These are phyloP conservation scores for Solanum hybrid DNA, from an alignment of 305 asterid genomes.

Conservation along the genomic window DNA sequence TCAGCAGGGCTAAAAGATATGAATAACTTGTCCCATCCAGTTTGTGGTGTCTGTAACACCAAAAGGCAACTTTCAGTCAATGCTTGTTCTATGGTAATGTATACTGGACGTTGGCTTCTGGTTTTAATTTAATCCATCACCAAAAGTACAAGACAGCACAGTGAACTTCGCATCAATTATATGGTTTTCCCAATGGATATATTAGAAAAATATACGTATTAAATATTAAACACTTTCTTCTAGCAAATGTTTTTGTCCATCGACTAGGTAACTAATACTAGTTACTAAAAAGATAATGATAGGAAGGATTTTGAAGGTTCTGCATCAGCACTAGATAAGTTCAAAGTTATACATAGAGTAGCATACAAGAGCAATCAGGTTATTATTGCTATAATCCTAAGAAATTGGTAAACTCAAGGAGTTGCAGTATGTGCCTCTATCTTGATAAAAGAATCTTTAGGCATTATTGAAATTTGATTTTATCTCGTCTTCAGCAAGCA, in stretches of 20 bases:
- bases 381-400: background rate
- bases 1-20: slow-evolving; percentile 77
- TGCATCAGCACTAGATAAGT: background rate
- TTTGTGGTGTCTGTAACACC: slow-evolving; percentile 74
- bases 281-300: background rate
- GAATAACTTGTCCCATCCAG: slow-evolving; percentile 97
- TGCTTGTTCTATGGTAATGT: background rate
- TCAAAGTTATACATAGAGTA: background rate
- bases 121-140: background rate
- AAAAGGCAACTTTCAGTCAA: slow-evolving; percentile 3
- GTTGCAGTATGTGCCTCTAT: background rate
- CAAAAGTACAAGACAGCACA: background rate
- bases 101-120: background rate
- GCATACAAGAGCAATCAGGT: background rate
- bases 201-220: background rate
- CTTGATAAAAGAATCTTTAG: background rate
- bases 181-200: background rate
- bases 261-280: background rate
- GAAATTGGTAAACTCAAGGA: background rate
- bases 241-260: background rate
- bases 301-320: background rate
- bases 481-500: background rate
- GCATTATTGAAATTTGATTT: background rate
- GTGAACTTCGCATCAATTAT: background rate
- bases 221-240: background rate